These are phyloP conservation scores for Triadica sebifera DNA, from an alignment of 345 rosid species.

Conservation along the genomic window DNA sequence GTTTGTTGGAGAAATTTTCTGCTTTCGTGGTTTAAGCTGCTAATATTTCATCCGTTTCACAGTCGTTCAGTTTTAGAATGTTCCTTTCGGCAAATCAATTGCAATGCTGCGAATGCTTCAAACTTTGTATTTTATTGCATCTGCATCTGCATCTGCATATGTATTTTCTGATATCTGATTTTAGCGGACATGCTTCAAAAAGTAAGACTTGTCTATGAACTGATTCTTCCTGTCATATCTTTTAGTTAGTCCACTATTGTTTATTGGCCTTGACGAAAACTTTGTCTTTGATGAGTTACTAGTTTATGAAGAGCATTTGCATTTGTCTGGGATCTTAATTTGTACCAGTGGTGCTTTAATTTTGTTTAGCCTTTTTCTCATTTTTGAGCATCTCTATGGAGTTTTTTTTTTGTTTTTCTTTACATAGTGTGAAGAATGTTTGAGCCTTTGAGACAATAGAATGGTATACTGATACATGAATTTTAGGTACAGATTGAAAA, in stretches of 20 bases:
- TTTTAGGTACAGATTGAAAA: background rate
- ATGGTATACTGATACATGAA: background rate
- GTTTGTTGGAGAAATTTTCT: background rate
- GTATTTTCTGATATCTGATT: background rate
- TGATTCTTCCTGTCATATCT: background rate
- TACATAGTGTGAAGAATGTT: background rate
- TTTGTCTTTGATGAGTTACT: background rate
- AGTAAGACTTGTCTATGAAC: background rate
- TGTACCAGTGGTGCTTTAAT: background rate
- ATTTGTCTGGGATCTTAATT: background rate
- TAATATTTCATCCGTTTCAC: background rate
- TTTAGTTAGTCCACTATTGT: background rate
- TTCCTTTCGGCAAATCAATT: background rate
- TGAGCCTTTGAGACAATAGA: too few species aligned
- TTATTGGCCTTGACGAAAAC: background rate
- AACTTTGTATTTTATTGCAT: background rate
- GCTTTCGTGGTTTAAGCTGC: background rate
- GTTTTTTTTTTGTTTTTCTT: background rate
- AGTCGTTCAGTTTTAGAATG: background rate
- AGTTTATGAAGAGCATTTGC: background rate
- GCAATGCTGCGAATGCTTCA: background rate
- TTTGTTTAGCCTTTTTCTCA: background rate
- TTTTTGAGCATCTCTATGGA: background rate
- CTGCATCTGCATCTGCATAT: background rate
- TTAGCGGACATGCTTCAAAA: background rate